Base-by-base conservation (phyloP, 257 asterid species). In the Solanum neorickii region DNA sequence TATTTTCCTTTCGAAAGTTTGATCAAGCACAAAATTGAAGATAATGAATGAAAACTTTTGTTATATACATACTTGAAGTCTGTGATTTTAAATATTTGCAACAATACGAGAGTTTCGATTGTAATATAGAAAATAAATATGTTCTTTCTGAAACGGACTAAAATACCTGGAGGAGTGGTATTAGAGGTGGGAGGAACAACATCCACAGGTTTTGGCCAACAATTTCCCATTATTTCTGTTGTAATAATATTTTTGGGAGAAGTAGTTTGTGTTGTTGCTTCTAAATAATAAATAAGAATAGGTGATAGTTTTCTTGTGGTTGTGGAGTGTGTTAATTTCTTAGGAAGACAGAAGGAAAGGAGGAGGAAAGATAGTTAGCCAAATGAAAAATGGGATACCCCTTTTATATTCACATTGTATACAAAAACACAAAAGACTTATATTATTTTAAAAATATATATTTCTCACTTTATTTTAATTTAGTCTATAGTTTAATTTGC, bases 181-280 rank as follows among this genome's bases (percentile, higher is more conserved):
- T 83, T 88, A 73, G 72, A 15, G 15, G 83, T 16, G 70, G 84
- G 10, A 39, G 92, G 91, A 83, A 16, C 87, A 80, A 25, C 82
- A 39, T 88, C 88, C 1, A 88, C 90, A 83, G 93, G 94, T 85
- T 89, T 90, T 5, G 90, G 91, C 87, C 91, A 92, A 84, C 94
- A 92, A 90, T 87, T 90, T 69, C 94, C 94, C 94, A 92, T 91
- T 29, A 80, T 56, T 70, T 5, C 25, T 59, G 46, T 18, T 25
- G 3, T 15, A 29, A 66, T 37, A 39, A 66, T 37, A 39, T 46
- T 9, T 47, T 31, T 29, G 29, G 20, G 31, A 46, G 68, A 47
- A 80, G 27, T 27, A 80, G 29, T 80, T 77, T 23, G 37, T 12
- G 44, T 8, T 80, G 27, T 8, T 76, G 37, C 60, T 85, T 13